phyloP scores from a whole-genome alignment of 768 basidiomycete species.

The Trametes meyenii region DNA sequence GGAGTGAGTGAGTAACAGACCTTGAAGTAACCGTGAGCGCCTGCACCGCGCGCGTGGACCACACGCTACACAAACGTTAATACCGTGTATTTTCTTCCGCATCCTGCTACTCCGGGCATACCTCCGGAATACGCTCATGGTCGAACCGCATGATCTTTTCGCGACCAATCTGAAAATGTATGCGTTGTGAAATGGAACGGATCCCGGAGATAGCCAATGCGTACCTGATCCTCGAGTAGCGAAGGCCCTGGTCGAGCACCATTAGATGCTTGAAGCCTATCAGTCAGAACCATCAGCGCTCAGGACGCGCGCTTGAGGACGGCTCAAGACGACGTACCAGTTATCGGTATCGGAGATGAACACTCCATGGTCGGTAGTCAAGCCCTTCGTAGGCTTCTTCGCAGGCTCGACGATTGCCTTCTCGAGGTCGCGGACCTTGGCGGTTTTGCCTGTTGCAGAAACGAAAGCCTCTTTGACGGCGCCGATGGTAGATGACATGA shows the following conservation, averaged over 20 bases:
- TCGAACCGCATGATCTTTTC: conserved; percentile 83
- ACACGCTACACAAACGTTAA: conserved; percentile 55
- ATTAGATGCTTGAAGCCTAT: conserved; percentile 57
- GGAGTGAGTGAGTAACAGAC: neutral
- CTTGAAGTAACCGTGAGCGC: conserved; percentile 84
- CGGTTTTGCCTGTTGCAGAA: conserved; percentile 26
- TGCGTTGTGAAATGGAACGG: neutral
- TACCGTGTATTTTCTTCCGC: neutral
- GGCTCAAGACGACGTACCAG: conserved; percentile 45
- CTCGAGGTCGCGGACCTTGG: conserved; percentile 33
- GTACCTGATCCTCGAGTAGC: conserved; percentile 71
- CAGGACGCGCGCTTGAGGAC: neutral
- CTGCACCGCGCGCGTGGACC: conserved; percentile 72
- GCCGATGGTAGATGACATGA: conserved; percentile 27
- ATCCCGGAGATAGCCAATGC: neutral
- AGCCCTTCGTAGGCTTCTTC: conserved; percentile 26
- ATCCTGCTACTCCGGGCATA: conserved; percentile 28
- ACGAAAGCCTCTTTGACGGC: conserved; percentile 30
- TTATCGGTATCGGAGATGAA: conserved; percentile 64
- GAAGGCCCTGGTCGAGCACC: conserved; percentile 62
- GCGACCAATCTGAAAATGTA: conserved; percentile 45
- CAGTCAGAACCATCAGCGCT: neutral
- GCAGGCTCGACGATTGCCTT: conserved; percentile 37
- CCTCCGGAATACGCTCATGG: conserved; percentile 89
- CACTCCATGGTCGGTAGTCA: conserved; percentile 68